Conservation (phyloP, 306 rosid genomes). For the Inga laurina region DNA sequence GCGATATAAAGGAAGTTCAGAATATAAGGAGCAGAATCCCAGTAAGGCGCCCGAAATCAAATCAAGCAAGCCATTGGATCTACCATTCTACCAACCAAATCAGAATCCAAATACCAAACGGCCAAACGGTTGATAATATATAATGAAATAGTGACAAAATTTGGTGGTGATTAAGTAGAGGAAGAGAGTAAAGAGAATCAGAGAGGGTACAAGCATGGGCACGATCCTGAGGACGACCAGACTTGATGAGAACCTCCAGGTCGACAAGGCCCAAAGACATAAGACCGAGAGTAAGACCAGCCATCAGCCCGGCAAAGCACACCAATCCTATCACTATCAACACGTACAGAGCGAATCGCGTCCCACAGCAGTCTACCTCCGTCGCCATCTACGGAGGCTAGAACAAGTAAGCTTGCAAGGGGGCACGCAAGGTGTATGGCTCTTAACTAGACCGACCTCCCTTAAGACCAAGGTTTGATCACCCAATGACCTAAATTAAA, state of each 20-base stretch:
- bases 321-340: constrained; percentile 64
- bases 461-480: not conserved
- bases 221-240: constrained; percentile 97
- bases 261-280: constrained; percentile 97
- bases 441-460: not conserved
- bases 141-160: not conserved
- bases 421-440: not conserved
- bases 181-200: not conserved
- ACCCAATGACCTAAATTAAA: no score
- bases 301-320: constrained; percentile 89
- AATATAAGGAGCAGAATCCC: not conserved
- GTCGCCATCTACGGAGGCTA: constrained; percentile 47
- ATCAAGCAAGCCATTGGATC: not conserved
- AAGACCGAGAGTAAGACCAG: constrained; percentile 96
- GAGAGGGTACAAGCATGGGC: constrained; percentile 58
- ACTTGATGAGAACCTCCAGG: constrained; percentile 93
- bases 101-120: not conserved
- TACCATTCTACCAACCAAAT: not conserved
- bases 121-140: not conserved
- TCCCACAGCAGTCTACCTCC: constrained; percentile 66
- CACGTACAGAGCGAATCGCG: constrained; percentile 56
- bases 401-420: constrained; percentile 5
- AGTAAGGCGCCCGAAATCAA: not conserved
- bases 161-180: not conserved
- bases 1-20: not conserved